Evolutionary conservation across 2,329 filamentous ascomycete genomes (phyloP), one percentile per base, ranked within the genome.

Genomic region (Aspergillus niger): DNA sequence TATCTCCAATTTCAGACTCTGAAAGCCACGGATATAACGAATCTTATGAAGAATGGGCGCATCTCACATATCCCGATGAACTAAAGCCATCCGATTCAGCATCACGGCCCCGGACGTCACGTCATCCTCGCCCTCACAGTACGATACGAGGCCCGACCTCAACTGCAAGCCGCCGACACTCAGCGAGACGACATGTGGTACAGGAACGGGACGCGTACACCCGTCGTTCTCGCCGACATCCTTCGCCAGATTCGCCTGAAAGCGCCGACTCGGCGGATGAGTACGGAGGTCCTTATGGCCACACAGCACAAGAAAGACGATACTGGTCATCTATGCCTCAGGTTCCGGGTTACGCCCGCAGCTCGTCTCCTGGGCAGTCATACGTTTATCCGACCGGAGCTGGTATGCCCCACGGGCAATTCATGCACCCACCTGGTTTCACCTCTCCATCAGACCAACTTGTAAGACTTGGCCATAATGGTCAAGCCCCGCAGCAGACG

Each of bases 211-310:
- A 76, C 51, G 70, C 72, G 22, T 71, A 70, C 56, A 59, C 65
- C 54, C 77, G 74, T 63, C 77, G 74, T 59, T 74, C 72, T 63
- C 79, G 71, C 65, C 79, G 70, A 70, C 78, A 75, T 65, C 80
- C 76, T 76, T 79, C 74, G 60, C 83, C 84, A 65, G 79, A 80
- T 64, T 80, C 82, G 65, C 80, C 85, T 58, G 85, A 86, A 79
- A 90, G 83, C 73, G 81, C 85, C 79, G 89, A 90, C 73, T 84
- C 84, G 38, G 81, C 81, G 20, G 86, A 91, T 24, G 86, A 90
- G n/a, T 88, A 83, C 71, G 76, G 79, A 63, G 64, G 74, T 69
- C 67, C 79, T 76, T 80, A 82, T 79, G 76, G 75, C 62, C 76
- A 70, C 52, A 65, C 68, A 15, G 69, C 73, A 54, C 73, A 70